Evolutionary conservation across 2,329 filamentous ascomycete species (phyloP), one percentile per base, ranked within the genome.

Genomic region (Annulohypoxylon truncatum): DNA sequence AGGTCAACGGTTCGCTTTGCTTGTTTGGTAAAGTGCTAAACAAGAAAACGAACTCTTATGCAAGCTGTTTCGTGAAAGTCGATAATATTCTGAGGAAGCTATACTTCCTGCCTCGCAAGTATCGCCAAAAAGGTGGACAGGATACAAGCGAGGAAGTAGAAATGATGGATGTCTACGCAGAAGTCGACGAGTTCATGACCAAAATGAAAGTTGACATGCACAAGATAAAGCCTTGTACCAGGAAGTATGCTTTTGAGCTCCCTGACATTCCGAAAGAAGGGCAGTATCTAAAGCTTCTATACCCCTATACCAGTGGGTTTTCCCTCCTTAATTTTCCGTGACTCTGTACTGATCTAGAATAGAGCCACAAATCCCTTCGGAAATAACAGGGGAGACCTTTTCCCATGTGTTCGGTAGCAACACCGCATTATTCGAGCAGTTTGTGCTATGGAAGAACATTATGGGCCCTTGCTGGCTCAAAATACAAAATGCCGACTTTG

Each of bases 391-490:
- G 26, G 90, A 97, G 77, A 98, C 96, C 0, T 99, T 95, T 76
- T 97, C 95, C 1, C 92, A 93, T 70, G 90, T 97, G 22, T 99
- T 99, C 72, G 96, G 96, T 26, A 91, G 92, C 61, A 97, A 96
- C 78, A 99, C 96, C 0, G 89, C 93, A 0, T 84, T 99, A 0
- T 99, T 99, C 73, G 96, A 99, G 79, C 96, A 99, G 73, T 99
- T 99, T 76, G 96, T 99, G 18, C 85, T 99, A 4, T 97, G 94
- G 92, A 98, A 97, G 82, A 97, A 97, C 76, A 92, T 99, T 73
- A 99, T 97, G 95, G 96, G 96, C 1, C 96, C 96, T 28, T 98
- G 96, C 78, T 99, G 96, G 96, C 86, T 99, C 47, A 94, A 91
- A 76, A 96, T 99, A 59, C 87, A 94, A 70, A 90, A 92, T 71